Evolutionary conservation across 2,329 filamentous ascomycete species (phyloP), one percentile per base, ranked within the genome.

Genomic region (Botrytis medusae): DNA sequence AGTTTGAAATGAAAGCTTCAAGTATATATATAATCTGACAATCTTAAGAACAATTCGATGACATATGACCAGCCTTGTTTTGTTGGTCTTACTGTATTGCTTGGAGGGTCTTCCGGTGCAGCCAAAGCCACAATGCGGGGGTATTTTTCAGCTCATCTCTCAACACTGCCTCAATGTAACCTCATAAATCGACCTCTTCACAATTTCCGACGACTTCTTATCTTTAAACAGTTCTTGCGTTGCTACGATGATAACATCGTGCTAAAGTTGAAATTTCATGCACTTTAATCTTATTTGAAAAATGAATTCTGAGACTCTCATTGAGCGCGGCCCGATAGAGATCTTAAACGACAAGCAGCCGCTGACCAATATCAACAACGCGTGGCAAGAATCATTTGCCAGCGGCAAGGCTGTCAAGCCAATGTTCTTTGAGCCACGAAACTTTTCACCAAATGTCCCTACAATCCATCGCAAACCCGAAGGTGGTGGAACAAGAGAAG

Each of bases 201-300:
- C 1, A 25, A 25, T 12, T 5, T 8, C 37, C 46, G 3, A 5
- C 4, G 22, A 12, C 1, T n/a, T 14, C 25, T 51, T 1, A n/a
- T 51, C 48, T n/a, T 5, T 42, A 18, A 51, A 51, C 4, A 51
- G 22, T 14, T n/a, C 22, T 51, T 6, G 22, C 10, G 10, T 10
- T 2, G 1, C 10, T 2, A 51, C 1, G 0, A 1, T 51, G 25
- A 9, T 10, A 14, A 51, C n/a, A 1, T n/a, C 48, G 4, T 6
- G 10, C 14, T 22, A 14, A 51, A 51, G 10, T 51, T 5, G 25
- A 51, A 2, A 1, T 14, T 51, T 7, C 25, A n/a, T 14, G n/a
- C 25, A 51, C 25, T n/a, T 51, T 10, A 2, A 51, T n/a, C 5
- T 1, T 6, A 1, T 51, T 14, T 22, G 5, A 1, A n/a, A 51